phyloP scores from a whole-genome alignment of 2,329 filamentous ascomycete species.

The Fonsecaea multimorphosa region DNA sequence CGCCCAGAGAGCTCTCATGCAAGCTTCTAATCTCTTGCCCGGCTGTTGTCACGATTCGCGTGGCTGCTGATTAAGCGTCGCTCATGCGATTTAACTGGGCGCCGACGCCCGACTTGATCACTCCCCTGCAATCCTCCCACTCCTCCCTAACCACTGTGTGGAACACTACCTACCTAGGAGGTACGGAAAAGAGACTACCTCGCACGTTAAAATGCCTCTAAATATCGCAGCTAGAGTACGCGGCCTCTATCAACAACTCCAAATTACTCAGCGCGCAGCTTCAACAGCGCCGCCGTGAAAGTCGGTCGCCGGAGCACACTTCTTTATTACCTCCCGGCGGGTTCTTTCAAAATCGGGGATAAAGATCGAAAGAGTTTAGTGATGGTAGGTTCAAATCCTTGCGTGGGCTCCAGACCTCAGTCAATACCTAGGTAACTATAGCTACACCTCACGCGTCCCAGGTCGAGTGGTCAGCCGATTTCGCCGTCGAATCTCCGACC shows the following conservation, averaged over 20 bases:
- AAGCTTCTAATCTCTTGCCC: neutral
- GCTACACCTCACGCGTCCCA: neutral
- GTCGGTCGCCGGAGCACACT: neutral
- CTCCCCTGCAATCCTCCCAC: neutral
- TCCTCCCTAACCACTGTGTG: neutral
- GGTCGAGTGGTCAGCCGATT: conserved; percentile 54
- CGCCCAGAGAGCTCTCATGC: neutral
- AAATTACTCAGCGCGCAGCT: neutral
- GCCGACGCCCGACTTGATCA: neutral
- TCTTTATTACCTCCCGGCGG: neutral
- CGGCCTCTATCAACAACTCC: neutral
- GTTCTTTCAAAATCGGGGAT: neutral
- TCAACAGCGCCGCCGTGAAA: neutral
- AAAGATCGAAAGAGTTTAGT: neutral
- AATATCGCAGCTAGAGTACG: neutral
- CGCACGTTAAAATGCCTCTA: neutral
- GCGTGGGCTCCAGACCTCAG: neutral
- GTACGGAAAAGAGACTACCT: neutral
- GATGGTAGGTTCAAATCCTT: neutral
- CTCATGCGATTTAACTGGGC: neutral
- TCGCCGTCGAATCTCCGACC: conserved; percentile 72
- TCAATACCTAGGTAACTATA: neutral
- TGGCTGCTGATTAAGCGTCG: neutral
- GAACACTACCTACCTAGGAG: too few species aligned
- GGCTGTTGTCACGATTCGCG: neutral